These are phyloP conservation scores for Terana coerulea DNA, from an alignment of 768 basidiomycete species.

Conservation along the genomic window DNA sequence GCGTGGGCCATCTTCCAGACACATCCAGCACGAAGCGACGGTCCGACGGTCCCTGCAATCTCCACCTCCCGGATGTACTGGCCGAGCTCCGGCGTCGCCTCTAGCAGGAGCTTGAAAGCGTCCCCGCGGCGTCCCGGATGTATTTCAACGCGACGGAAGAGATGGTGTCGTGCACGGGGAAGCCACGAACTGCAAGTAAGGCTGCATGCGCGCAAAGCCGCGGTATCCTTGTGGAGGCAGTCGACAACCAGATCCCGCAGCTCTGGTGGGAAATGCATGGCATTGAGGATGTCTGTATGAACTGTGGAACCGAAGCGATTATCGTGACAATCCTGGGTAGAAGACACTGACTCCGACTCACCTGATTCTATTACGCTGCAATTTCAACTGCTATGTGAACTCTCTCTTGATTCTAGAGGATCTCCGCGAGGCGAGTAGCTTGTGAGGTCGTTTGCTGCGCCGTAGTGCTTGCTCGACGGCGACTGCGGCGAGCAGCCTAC, in stretches of 20 bases:
- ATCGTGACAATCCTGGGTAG: not conserved
- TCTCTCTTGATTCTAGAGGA: no score
- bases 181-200: slow-evolving; percentile 26
- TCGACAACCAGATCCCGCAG: slow-evolving; percentile 26
- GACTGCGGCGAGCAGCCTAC: no score
- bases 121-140: slow-evolving; percentile 10
- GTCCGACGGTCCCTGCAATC: slow-evolving; percentile 9
- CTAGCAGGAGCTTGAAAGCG: slow-evolving; percentile 11
- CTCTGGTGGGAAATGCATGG: slow-evolving; percentile 27
- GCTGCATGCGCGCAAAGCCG: slow-evolving; percentile 17
- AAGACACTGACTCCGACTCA: not conserved
- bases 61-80: slow-evolving; percentile 14
- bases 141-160: slow-evolving; percentile 18
- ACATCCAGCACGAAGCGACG: not conserved
- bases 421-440: no score
- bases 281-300: no score
- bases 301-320: not conserved
- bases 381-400: no score
- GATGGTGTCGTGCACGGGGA: slow-evolving; percentile 22
- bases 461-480: no score
- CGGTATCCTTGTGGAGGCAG: slow-evolving; percentile 19
- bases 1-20: slow-evolving; percentile 17
- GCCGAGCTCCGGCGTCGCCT: slow-evolving; percentile 7
- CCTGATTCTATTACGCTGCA: no score
- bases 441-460: no score